Conservation (phyloP, 495 filamentous ascomycete species). For the Podospora pseudocomata region DNA sequence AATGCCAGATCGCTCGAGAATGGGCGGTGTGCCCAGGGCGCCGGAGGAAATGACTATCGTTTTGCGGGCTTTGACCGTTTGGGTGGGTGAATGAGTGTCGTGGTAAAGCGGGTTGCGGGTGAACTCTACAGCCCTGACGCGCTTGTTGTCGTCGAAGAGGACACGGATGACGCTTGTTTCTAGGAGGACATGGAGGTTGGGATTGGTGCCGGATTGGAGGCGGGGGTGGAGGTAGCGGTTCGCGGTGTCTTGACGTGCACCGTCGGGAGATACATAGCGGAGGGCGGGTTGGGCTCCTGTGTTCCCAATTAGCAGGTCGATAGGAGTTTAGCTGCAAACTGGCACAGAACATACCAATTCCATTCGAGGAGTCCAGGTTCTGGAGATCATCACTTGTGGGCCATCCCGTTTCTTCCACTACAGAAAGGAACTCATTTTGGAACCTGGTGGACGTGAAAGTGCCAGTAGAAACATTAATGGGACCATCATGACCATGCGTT, state of each 20-base stretch:
- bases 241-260: slow-evolving; percentile 45
- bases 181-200: slow-evolving; percentile 50
- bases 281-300: slow-evolving; percentile 29
- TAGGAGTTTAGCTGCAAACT: not conserved
- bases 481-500: slow-evolving; percentile 48
- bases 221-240: slow-evolving; percentile 44
- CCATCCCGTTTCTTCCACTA: slow-evolving; percentile 42
- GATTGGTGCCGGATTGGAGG: slow-evolving; percentile 40
- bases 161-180: slow-evolving; percentile 49
- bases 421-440: slow-evolving; percentile 45
- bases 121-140: slow-evolving; percentile 45
- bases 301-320: not conserved
- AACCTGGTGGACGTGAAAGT: slow-evolving; percentile 27
- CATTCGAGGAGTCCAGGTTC: slow-evolving; percentile 28
- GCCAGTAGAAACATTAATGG: slow-evolving; percentile 47
- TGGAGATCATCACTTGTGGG: slow-evolving; percentile 42
- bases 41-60: slow-evolving; percentile 58
- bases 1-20: slow-evolving; percentile 63
- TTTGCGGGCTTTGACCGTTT: slow-evolving; percentile 44
- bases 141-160: slow-evolving; percentile 44
- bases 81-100: slow-evolving; percentile 13
- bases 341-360: not conserved
- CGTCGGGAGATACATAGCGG: slow-evolving; percentile 38
- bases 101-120: slow-evolving; percentile 30
- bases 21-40: slow-evolving; percentile 49